phyloP scores from a whole-genome alignment of 345 rosid genomes.

The Populus ilicifolia region DNA sequence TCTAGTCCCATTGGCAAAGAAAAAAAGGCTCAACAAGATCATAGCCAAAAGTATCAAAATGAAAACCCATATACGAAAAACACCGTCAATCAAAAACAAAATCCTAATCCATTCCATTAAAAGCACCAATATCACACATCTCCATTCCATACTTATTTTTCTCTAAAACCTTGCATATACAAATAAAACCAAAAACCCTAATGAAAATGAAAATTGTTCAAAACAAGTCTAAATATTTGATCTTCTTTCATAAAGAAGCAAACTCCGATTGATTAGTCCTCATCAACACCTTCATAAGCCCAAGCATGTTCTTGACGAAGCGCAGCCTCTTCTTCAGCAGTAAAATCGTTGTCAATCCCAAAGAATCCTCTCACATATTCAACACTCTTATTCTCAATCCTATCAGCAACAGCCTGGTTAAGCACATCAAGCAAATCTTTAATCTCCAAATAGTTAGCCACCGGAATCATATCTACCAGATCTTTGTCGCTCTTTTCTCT shows the following conservation, averaged over 20 bases:
- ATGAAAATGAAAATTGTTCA: neutral
- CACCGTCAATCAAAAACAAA: neutral
- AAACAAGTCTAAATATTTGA: neutral
- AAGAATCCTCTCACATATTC: conserved; percentile 35
- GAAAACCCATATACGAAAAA: neutral
- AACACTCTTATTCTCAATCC: conserved; percentile 42
- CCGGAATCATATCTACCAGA: conserved; percentile 30
- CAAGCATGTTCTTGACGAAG: conserved; percentile 21
- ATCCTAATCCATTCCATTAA: neutral
- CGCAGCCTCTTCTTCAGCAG: conserved; percentile 35
- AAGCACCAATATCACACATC: neutral
- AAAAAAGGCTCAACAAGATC: too few species aligned
- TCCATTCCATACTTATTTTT: neutral
- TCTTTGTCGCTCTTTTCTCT: conserved; percentile 10
- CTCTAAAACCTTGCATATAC: neutral
- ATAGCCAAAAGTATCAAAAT: too few species aligned
- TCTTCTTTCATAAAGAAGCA: neutral
- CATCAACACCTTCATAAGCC: conserved; percentile 33
- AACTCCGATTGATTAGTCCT: conserved; percentile 1
- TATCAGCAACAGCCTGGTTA: conserved; percentile 21
- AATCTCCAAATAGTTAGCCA: conserved; percentile 35
- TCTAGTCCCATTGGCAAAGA: neutral
- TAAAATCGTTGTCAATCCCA: conserved; percentile 36
- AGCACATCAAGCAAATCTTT: conserved; percentile 30
- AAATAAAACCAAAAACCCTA: neutral